Base-by-base conservation (phyloP, 805 yeast genomes). In the Kluyveromyces starmeri region DNA sequence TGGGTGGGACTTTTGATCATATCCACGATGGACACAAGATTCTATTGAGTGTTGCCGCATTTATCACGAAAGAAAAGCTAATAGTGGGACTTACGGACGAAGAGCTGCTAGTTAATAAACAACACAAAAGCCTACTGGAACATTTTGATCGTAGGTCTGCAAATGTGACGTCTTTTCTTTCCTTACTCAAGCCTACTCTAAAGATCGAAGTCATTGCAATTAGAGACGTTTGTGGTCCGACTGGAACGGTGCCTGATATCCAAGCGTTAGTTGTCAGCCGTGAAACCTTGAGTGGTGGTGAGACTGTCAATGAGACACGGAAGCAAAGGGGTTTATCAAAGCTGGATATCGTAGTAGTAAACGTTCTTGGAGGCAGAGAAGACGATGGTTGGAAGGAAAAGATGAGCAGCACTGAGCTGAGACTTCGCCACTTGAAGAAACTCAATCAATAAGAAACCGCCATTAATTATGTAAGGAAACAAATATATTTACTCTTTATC, bases 1-100 rank as follows among this genome's bases (percentile, higher is more conserved):
- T 89, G 2, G 98, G 98, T 1, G 99, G 99, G 0, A 92, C 98
- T 0, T 92, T 92, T 61, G 99, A 92, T 52, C 97, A 92, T 59
- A 52, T 92, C 23, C 99, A 92, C 48, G 94, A 82, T 51, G 99
- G 97, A 0, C 99, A 92, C 59, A 84, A 83, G 55, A 79, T 92
- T 19, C 63, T 92, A 18, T 64, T 92, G 7, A 77, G 92, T 0
- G 65, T 83, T 39, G 68, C 94, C 0, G 73, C 76, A 0, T 85
- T 76, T 48, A 43, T 83, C 6, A 66, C 94, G 0, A 47, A 58
- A 2, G 45, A 55, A 2, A 60, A 57, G 15, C 61, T 92, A 10
- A 80, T 89, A 32, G 66, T 92, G 5, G 99, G 98, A 0, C 64
- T 92, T 3, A 85, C 97, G 0, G 94, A 86, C 8, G 71, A 75